Percentiles rank a stretch among this genome's conserved stretches.
These are phyloP conservation scores for Pouteria glomerata DNA, from an alignment of 148 eudicot genomes.

Conservation along the genomic window DNA sequence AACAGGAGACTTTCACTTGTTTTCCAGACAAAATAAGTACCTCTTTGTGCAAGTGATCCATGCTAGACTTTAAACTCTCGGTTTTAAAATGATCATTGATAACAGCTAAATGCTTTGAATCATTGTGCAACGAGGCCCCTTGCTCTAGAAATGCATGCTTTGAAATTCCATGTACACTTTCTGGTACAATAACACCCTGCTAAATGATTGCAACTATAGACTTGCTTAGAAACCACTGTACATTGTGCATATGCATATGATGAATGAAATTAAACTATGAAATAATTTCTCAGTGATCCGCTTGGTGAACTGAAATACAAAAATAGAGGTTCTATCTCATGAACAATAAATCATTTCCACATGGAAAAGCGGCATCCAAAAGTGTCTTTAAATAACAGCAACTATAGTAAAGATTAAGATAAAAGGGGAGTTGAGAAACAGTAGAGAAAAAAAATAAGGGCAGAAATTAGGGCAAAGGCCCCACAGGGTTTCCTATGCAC, in stretches of 20 bases:
- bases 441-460: too few species aligned
- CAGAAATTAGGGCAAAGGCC: too few species aligned
- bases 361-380: too few species aligned
- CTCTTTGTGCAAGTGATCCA: constrained; percentile 80
- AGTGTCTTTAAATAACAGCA: too few species aligned
- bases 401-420: too few species aligned
- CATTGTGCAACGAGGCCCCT: constrained; percentile 17
- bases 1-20: neutral
- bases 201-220: constrained; percentile 4
- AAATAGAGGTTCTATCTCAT: too few species aligned
- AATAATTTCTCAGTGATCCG: neutral
- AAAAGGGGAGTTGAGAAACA: too few species aligned
- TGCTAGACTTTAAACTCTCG: constrained; percentile 55
- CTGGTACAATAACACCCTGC: constrained; percentile 37
- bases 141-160: constrained; percentile 20
- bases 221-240: neutral
- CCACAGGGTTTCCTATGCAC: too few species aligned
- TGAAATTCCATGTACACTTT: constrained; percentile 23
- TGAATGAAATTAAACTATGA: too few species aligned
- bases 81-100: constrained; percentile 37
- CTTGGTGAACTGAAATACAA: neutral
- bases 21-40: constrained; percentile 29
- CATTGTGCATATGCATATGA: neutral
- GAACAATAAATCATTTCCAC: too few species aligned
- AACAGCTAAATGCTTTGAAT: constrained; percentile 28